Evolutionary conservation across 2,329 filamentous ascomycete genomes (phyloP), one percentile per base, ranked within the genome.

Genomic region (Colletotrichum abscissum): DNA sequence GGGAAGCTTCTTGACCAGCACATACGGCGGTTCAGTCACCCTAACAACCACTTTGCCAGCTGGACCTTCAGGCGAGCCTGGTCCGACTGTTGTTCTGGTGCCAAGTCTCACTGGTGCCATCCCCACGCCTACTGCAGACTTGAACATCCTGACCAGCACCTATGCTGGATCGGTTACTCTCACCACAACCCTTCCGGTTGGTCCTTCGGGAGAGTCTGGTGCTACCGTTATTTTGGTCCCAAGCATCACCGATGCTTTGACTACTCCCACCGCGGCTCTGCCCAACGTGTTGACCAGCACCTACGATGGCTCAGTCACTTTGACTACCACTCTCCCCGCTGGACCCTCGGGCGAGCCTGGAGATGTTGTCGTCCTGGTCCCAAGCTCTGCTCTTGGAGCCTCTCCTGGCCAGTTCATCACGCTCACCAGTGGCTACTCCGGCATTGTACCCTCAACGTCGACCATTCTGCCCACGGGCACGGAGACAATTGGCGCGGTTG

Each of bases 401-500:
- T 55, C 38, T 7, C 42, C 62, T 28, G 62, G 54, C 7, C 9
- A 49, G n/a, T 64, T 64, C 46, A 19, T 35, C 19, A 64, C 62
- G 9, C n/a, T 56, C 8, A 69, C 66, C 28, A 63, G 46, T 5
- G 66, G 66, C 2, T 69, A 69, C 35, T 35, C 57, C 4, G 66
- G 66, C 19, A 24, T 16, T 6, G 52, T 38, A 14, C 33, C 58
- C 6, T 46, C 58, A 8, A 69, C 66, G 4, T 56, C 58, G 16
- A 69, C 66, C 7, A n/a, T 72, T 19, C n/a, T 69, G 16, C 65
- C 69, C 5, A 72, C 65, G 5, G 69, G 65, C 28, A 72, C 69
- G 0, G 38, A 63, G 5, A 63, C 52, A 1, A 28, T 38, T 3
- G 69, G 69, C 5, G 60, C 58, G 6, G 14, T 72, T 24, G 26